These are phyloP conservation scores for Salvia miltiorrhiza DNA, from an alignment of 257 asterid genomes.

Conservation along the genomic window DNA sequence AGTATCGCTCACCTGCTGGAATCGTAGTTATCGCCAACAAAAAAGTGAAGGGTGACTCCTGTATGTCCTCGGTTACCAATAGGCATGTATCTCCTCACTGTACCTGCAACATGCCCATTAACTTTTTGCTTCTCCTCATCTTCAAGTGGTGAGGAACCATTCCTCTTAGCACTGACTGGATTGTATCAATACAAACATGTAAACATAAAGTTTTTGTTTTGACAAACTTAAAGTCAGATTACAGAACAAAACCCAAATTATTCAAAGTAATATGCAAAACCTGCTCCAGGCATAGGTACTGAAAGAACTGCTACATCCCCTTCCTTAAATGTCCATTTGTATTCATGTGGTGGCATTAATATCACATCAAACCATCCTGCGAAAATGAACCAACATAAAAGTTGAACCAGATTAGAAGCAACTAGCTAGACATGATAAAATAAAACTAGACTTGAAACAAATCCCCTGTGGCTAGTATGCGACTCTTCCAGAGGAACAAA, in stretches of 20 bases:
- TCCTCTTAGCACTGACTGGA: constrained; percentile 70
- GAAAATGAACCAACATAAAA: constrained; percentile 17
- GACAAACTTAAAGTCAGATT: constrained; percentile 5
- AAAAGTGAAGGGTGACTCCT: constrained; percentile 91
- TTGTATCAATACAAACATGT: neutral
- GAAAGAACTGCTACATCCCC: constrained; percentile 98
- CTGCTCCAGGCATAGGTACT: constrained; percentile 76
- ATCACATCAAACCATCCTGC: constrained; percentile 95
- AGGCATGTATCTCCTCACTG: constrained; percentile 85
- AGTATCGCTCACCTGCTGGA: constrained; percentile 53
- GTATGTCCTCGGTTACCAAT: constrained; percentile 79
- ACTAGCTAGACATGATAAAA: no score
- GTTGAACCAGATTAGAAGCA: constrained; percentile 3
- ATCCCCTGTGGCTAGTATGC: neutral
- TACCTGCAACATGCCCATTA: constrained; percentile 91
- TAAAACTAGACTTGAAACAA: neutral
- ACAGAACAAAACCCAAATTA: neutral
- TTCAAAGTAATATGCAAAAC: constrained; percentile 25
- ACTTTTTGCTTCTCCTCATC: constrained; percentile 68
- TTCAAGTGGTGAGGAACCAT: constrained; percentile 41
- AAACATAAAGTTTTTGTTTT: constrained; percentile 4
- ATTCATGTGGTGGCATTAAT: constrained; percentile 58
- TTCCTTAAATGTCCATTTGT: constrained; percentile 88
- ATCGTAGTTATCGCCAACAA: constrained; percentile 82
- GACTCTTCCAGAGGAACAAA: neutral